Percentiles rank a stretch among this genome's conserved stretches.
These are phyloP conservation scores for Hypoxylon sp. DNA, from an alignment of 2,329 filamentous ascomycete species.

Conservation along the genomic window DNA sequence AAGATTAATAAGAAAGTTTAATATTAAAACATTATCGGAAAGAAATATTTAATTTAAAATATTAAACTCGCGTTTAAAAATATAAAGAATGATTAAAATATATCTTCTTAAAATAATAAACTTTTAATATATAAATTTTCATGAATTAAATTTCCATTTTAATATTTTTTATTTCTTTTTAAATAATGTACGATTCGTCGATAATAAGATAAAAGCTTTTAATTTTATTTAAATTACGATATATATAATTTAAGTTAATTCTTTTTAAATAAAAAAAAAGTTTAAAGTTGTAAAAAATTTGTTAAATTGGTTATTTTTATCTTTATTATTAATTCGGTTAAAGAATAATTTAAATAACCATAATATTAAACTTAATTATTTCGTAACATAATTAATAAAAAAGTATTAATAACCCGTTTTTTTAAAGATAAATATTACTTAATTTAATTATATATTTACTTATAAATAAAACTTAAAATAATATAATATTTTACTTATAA, in stretches of 20 bases:
- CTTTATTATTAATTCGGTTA: background rate
- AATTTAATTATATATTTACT: no score
- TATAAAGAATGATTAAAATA: background rate
- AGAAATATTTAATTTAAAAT: no score
- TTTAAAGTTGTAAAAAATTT: background rate
- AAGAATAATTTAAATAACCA: background rate
- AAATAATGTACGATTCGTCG: no score
- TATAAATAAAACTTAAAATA: no score
- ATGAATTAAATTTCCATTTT: background rate
- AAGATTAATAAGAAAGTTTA: no score
- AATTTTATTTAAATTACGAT: background rate
- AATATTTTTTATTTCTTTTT: background rate
- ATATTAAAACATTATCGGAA: no score
- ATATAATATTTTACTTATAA: background rate
- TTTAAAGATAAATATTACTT: no score
- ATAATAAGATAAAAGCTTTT: background rate
- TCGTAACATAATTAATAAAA: background rate
- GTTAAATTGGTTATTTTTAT: background rate
- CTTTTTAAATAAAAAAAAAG: no score
- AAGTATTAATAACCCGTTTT: no score
- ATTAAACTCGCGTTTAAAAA: no score
- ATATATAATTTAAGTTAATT: background rate
- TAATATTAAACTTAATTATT: background rate
- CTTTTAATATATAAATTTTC: background rate
- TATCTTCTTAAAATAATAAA: slow-evolving; percentile 1